Base-by-base conservation (phyloP, 1,284 basidiomycete genomes). In the Cutaneotrichosporon spelunceum region DNA sequence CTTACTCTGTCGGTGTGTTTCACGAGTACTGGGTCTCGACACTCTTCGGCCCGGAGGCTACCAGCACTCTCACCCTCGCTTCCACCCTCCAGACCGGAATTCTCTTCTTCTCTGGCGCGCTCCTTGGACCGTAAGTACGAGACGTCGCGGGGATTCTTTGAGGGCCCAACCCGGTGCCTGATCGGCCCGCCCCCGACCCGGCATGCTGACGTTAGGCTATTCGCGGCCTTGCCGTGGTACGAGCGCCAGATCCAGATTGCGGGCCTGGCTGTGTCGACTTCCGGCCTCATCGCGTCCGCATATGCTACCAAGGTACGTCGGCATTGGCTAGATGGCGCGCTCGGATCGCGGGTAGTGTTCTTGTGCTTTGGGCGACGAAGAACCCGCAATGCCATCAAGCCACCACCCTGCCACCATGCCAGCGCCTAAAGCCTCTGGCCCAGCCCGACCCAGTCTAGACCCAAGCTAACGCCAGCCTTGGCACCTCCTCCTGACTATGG, bases 401-500 rank as follows among this genome's bases (percentile, higher is more conserved):
- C 2, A 7, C 39, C 19, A 6, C 39, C n/a, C n/a, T n/a, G 39
- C 39, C 39, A 42, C 39, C 19, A n/a, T 19, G 3, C 19, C 19
- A 19, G 5, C n/a, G n/a, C n/a, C n/a, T n/a, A n/a, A n/a, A n/a
- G n/a, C n/a, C n/a, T n/a, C 3, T 42, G 2, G 16, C 39, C 39
- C n/a, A n/a, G n/a, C 19, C 39, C 14, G 39, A 19, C 39, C 39
- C 19, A 19, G 39, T 16, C 39, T n/a, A 19, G 39, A 19, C 39
- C 39, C 39, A 42, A 13, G 70, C 77, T 39, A 36, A 8, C 62
- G 61, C 62, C 29, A 77, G 71, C 4, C 78, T 39, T 74, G 72
- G 72, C 78, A 80, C 47, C 68, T 80, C 8, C 56, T 80, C 34
- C 44, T 78, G n/a, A 74, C 74, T 3, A 62, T 77, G 10, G 78